Evolutionary conservation across 1,139 yeast species (phyloP), one percentile per base, ranked within the genome.

Genomic region (Nematodospora anomalae): DNA sequence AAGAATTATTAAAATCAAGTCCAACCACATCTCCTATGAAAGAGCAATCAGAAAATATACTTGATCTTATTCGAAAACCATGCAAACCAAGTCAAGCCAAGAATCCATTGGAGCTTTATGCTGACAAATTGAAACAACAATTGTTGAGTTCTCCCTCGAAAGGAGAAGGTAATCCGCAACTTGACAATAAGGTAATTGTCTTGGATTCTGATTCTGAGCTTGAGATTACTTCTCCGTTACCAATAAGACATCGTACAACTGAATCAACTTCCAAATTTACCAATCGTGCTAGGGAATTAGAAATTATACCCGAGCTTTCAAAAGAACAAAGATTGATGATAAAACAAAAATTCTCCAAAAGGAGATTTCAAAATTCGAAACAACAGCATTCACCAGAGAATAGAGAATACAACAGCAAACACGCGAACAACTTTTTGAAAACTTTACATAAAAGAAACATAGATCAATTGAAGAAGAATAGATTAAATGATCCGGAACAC

Each of bases 81-180:
- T 22, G 18, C 33, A 37, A 32, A 14, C 38, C 42, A 11, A 38
- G 35, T 6, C 41, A 37, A 16, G 33, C 38, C 4, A 47, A 45
- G 26, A 60, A 58, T 29, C 74, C 74, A 2, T 57, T 70, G 22
- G 69, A 66, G 30, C 38, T 54, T 9, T 70, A 70, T 41, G 68
- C 72, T 10, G 58, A 58, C 29, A 60, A 47, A 18, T 51, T 69
- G 26, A 62, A 59, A 32, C 46, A 50, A 24, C 51, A 53, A 37
- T 46, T 62, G 28, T 35, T 45, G 2, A 52, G 64, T 15, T 53
- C 63, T 1, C 62, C 64, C 3, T 44, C 58, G 10, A 46, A 46
- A 30, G 32, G 41, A 1, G 30, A 40, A 4, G 37, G 37, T 7
- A 51, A 46, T 31, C 7, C 30, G 3, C 28, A 37, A 14, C 8